A percentile compares a stretch with the other conserved stretches of the same genome.
Conservation (phyloP, 1,284 basidiomycete species). For the Ganoderma sinense region DNA sequence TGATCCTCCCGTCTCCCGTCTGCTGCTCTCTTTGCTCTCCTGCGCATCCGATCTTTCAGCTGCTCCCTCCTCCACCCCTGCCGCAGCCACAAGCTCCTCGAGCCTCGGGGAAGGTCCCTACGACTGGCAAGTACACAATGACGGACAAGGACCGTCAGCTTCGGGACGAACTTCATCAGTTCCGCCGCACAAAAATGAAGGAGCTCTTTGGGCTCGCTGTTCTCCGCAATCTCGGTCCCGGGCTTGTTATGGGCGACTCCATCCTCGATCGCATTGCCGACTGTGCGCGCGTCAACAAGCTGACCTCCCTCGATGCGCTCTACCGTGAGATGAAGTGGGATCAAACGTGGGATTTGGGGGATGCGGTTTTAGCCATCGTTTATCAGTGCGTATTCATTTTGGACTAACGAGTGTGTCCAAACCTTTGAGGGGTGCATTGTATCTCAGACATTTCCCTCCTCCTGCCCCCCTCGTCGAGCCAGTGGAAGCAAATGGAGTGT, state of each 20-base stretch:
- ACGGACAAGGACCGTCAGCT: neutral
- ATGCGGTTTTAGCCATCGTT: neutral
- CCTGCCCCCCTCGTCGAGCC: too few relatives aligned
- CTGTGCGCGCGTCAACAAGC: constrained; percentile 18
- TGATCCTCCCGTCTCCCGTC: constrained; percentile 5
- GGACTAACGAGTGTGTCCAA: too few relatives aligned
- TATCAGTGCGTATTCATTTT: constrained; percentile 6
- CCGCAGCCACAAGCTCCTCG: neutral
- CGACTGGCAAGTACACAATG: neutral
- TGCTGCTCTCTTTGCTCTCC: constrained; percentile 21
- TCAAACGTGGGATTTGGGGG: neutral
- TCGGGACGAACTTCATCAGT: constrained; percentile 4
- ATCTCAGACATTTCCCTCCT: too few relatives aligned
- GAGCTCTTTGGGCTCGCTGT: neutral
- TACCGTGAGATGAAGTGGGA: constrained; percentile 20
- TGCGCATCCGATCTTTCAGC: neutral
- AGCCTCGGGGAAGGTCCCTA: constrained; percentile 7
- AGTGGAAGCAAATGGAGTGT: too few relatives aligned
- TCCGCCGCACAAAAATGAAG: constrained; percentile 5
- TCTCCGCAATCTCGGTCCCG: constrained; percentile 8
- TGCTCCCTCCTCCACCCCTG: neutral
- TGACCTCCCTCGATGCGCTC: constrained; percentile 1
- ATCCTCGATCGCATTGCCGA: constrained; percentile 12
- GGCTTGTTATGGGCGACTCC: constrained; percentile 11
- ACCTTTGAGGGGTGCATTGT: too few relatives aligned